These are phyloP conservation scores for Heritiera littoralis DNA, from an alignment of 345 rosid species.

Conservation along the genomic window DNA sequence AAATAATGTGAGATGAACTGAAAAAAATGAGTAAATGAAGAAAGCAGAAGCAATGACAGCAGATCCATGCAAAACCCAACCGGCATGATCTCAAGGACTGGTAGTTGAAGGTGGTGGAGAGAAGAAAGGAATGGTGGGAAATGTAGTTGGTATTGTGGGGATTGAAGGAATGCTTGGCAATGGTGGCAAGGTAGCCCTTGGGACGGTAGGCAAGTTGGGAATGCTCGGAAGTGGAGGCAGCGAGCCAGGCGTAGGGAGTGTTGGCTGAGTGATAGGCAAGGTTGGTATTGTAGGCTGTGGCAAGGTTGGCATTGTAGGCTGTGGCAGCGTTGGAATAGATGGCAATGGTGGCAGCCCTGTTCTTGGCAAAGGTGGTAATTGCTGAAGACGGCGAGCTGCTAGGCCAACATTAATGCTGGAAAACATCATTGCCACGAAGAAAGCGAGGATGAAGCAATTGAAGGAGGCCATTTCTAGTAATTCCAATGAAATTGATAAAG, in stretches of 20 bases:
- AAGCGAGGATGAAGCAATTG: background rate
- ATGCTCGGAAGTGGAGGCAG: conserved; percentile 27
- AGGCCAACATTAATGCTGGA: conserved; percentile 14
- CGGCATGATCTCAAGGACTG: conserved; percentile 13
- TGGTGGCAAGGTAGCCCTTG: conserved; percentile 26
- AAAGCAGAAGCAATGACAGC: background rate
- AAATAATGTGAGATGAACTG: background rate
- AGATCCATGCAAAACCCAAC: background rate
- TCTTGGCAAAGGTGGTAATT: conserved; percentile 5
- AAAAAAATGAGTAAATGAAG: background rate
- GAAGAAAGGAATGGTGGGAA: conserved; percentile 20
- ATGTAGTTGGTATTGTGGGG: conserved; percentile 29
- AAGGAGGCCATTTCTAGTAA: conserved; percentile 21
- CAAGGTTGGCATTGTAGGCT: conserved; percentile 15
- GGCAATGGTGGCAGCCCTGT: conserved; percentile 17
- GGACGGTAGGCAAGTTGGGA: conserved; percentile 28
- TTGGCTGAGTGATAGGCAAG: conserved; percentile 23
- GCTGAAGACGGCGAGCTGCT: conserved; percentile 31
- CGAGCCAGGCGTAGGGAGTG: conserved; percentile 14
- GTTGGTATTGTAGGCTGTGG: conserved; percentile 25
- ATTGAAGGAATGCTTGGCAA: conserved; percentile 34
- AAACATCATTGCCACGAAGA: conserved; percentile 15
- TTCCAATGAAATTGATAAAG: background rate
- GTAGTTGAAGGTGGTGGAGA: conserved; percentile 24
- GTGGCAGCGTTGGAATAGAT: background rate